Evolutionary conservation across 2,329 filamentous ascomycete genomes (phyloP), one percentile per base, ranked within the genome.

Genomic region (Apiospora arundinis): DNA sequence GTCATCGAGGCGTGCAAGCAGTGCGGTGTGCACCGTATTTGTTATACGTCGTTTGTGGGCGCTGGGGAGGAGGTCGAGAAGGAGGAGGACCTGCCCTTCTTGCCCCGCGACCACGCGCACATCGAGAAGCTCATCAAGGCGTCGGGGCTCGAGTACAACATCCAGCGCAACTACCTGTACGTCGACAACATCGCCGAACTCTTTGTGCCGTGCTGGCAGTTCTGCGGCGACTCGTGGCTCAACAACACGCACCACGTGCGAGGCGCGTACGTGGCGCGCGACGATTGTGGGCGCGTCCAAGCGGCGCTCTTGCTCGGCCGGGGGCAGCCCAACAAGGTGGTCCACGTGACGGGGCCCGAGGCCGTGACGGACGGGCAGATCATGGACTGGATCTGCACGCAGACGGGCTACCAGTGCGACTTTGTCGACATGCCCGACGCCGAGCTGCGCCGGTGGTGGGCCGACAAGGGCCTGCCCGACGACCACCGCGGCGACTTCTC

Each of bases 81-180:
- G 49, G 37, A 65, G 23, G 42, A 52, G 23, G 69, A 70, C n/a
- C 25, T 70, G 42, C 69, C 69, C 16, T 75, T 73, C 67, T 70
- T 76, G 25, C 69, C 74, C 37, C 74, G 73, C 32, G 75, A 76
- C 69, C 74, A 76, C 67, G 72, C 73, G 44, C 73, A 70, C 72
- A 74, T 74, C 40, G 75, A 76, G 71, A 45, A 56, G 16, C 46
- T 74, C 21, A 73, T 76, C 67, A 70, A 56, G 37, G 69, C 46
- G 18, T 74, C 72, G 25, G 74, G 74, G 16, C 72, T 76, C 18
- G 37, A 63, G 66, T 75, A 73, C 68, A 74, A 74, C 66, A 73
- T 76, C 40, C 74, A 76, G 70, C 71, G 74, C 48, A 75, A 75
- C 67, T 75, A 75, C 69, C 72, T 76, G 46, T 75, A 76, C 66